phyloP scores from a whole-genome alignment of 768 basidiomycete genomes.

The Tylopilus intermedius region DNA sequence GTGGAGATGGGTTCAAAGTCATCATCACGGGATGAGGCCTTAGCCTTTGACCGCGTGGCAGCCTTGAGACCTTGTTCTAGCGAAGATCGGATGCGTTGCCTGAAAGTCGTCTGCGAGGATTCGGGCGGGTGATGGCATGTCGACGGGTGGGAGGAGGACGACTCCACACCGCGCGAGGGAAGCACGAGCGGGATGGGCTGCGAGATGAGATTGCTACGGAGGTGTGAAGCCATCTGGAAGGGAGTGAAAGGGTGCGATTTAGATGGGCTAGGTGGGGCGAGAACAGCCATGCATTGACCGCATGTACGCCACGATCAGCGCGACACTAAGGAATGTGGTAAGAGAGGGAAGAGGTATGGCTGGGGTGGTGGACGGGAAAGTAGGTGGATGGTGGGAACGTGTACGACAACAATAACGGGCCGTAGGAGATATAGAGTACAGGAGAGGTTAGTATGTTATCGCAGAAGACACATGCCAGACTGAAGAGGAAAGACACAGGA shows the following conservation, averaged over 20 bases:
- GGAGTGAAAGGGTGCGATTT: slow-evolving; percentile 37
- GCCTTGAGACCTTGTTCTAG: slow-evolving; percentile 63
- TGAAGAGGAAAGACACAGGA: slow-evolving; percentile 10
- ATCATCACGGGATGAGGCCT: slow-evolving; percentile 37
- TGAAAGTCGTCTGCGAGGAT: slow-evolving; percentile 49
- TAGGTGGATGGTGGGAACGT: slow-evolving; percentile 17
- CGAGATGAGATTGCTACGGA: slow-evolving; percentile 33
- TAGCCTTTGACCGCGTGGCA: slow-evolving; percentile 54
- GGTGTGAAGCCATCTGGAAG: slow-evolving; percentile 44
- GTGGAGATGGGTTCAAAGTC: slow-evolving; percentile 38
- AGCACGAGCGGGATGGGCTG: slow-evolving; percentile 34
- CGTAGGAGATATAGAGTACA: slow-evolving; percentile 15
- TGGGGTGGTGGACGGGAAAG: slow-evolving; percentile 6
- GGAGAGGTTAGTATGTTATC: slow-evolving; percentile 13
- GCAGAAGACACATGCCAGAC: slow-evolving; percentile 10
- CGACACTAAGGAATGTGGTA: slow-evolving; percentile 11
- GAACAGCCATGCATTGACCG: slow-evolving; percentile 41
- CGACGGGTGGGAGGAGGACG: slow-evolving; percentile 27
- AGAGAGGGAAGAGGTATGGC: slow-evolving; percentile 11
- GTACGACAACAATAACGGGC: slow-evolving; percentile 10
- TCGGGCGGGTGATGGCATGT: slow-evolving; percentile 33
- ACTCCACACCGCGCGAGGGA: slow-evolving; percentile 39
- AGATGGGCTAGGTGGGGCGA: slow-evolving; percentile 37
- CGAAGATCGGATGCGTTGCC: slow-evolving; percentile 55
- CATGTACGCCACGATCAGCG: slow-evolving; percentile 27